Conservation (phyloP, 2,329 filamentous ascomycete genomes). For the Penicillium sumatraense region DNA sequence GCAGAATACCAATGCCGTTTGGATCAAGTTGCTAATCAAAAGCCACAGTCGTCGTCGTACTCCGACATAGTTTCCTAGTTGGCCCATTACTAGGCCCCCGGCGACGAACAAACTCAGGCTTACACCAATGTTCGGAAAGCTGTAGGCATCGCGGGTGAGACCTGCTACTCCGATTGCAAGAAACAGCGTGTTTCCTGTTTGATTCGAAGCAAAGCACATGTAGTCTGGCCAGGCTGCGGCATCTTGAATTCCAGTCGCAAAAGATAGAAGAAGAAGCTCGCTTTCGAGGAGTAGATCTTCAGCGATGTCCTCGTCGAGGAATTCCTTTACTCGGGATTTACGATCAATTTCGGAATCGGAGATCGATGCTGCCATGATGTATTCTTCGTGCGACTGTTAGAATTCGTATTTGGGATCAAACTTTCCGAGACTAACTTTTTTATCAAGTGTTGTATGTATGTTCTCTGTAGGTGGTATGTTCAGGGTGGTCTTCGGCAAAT, state of each 20-base stretch:
- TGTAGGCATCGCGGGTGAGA: slow-evolving; percentile 55
- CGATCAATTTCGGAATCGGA: not conserved
- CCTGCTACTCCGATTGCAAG: slow-evolving; percentile 58
- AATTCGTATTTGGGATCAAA: too few species aligned
- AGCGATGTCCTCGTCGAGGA: slow-evolving; percentile 23
- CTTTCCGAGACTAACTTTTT: not conserved
- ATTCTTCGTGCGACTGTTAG: not conserved
- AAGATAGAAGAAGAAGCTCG: slow-evolving; percentile 45
- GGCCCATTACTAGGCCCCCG: slow-evolving; percentile 61
- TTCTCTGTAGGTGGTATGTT: not conserved
- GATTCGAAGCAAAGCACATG: slow-evolving; percentile 67
- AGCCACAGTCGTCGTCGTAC: slow-evolving; percentile 59
- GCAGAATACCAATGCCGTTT: slow-evolving; percentile 59
- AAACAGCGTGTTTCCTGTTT: slow-evolving; percentile 69
- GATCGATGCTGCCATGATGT: slow-evolving; percentile 6
- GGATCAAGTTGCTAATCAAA: slow-evolving; percentile 58
- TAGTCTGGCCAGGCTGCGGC: slow-evolving; percentile 65
- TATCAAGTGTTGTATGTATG: not conserved
- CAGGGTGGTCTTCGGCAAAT: not conserved
- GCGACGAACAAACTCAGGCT: slow-evolving; percentile 62
- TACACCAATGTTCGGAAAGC: slow-evolving; percentile 59
- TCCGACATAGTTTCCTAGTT: slow-evolving; percentile 59
- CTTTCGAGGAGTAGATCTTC: slow-evolving; percentile 33
- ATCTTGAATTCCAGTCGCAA: slow-evolving; percentile 54
- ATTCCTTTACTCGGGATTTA: slow-evolving; percentile 5